These are phyloP conservation scores for Penicillium coffeae DNA, from an alignment of 495 filamentous ascomycete genomes.

Conservation along the genomic window DNA sequence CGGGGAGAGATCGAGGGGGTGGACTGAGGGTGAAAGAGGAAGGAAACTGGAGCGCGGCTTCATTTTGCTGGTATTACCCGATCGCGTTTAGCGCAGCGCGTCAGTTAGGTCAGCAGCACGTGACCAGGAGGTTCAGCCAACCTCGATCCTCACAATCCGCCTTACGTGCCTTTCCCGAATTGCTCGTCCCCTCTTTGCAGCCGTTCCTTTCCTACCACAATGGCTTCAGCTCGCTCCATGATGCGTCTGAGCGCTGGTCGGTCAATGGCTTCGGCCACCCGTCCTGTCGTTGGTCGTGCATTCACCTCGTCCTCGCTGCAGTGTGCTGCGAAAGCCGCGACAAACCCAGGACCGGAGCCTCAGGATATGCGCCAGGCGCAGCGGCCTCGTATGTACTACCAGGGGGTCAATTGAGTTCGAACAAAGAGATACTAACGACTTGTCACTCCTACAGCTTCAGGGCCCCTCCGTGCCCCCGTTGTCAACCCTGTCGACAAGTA, in stretches of 20 bases:
- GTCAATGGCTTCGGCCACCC: conserved; percentile 56
- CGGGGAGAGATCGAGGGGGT: not conserved
- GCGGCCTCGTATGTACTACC: conserved; percentile 53
- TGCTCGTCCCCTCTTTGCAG: conserved; percentile 18
- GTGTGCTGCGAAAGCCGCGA: conserved; percentile 52
- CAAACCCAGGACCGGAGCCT: conserved; percentile 31
- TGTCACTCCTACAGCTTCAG: conserved; percentile 39
- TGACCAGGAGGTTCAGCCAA: conserved; percentile 26
- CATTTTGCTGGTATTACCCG: conserved; percentile 40
- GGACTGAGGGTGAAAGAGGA: conserved; percentile 25
- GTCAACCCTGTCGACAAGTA: conserved; percentile 95
- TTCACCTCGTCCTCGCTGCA: conserved; percentile 55
- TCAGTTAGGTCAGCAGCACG: conserved; percentile 29
- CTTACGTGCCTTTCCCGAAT: conserved; percentile 21
- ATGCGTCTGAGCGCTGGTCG: conserved; percentile 63
- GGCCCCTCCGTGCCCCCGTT: conserved; percentile 68
- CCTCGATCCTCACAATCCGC: conserved; percentile 33
- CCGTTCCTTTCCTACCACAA: conserved; percentile 31
- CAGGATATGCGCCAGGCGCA: conserved; percentile 66
- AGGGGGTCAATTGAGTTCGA: not conserved
- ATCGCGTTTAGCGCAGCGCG: conserved; percentile 12
- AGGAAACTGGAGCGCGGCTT: conserved; percentile 39
- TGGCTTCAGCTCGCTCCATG: conserved; percentile 55
- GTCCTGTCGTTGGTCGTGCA: conserved; percentile 49
- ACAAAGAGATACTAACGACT: conserved; percentile 20